Base-by-base conservation (phyloP, 2,329 filamentous ascomycete genomes). In the Orbilia quercus region DNA sequence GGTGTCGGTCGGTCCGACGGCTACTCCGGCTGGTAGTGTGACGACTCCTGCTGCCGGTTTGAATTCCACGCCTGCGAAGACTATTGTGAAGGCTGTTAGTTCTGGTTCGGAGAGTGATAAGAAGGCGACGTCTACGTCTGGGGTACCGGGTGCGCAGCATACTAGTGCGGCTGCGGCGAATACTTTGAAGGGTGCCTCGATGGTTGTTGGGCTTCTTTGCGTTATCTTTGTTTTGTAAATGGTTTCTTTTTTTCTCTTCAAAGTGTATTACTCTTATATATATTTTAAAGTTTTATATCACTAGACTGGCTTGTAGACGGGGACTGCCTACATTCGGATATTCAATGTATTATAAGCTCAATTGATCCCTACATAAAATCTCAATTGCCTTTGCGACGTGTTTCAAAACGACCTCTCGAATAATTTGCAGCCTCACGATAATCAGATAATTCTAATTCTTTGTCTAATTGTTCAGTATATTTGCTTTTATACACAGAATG, bases 401-500 rank as follows among this genome's bases (percentile, higher is more conserved):
- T n/a, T n/a, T n/a, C n/a, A n/a, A n/a, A n/a, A n/a, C n/a, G n/a
- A n/a, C n/a, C n/a, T n/a, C n/a, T n/a, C n/a, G n/a, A n/a, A n/a
- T n/a, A n/a, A n/a, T n/a, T n/a, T n/a, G n/a, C n/a, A n/a, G n/a
- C n/a, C n/a, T n/a, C n/a, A n/a, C n/a, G n/a, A n/a, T n/a, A n/a
- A n/a, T n/a, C n/a, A n/a, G n/a, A n/a, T n/a, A n/a, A n/a, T n/a
- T n/a, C n/a, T n/a, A n/a, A n/a, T n/a, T n/a, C n/a, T n/a, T n/a
- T n/a, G n/a, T n/a, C n/a, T n/a, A n/a, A n/a, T n/a, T n/a, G n/a
- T n/a, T n/a, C n/a, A n/a, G 16, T 6, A 42, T 31, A 5, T 31
- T 31, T 31, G 9, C 9, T 5, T 62, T 62, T 62, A 42, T 62
- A 51, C 45, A 62, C 47, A 40, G 42, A 62, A 5, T 51, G 47